These are phyloP conservation scores for Myriosclerotinia duriaeana DNA, from an alignment of 2,329 filamentous ascomycete genomes.

Conservation along the genomic window DNA sequence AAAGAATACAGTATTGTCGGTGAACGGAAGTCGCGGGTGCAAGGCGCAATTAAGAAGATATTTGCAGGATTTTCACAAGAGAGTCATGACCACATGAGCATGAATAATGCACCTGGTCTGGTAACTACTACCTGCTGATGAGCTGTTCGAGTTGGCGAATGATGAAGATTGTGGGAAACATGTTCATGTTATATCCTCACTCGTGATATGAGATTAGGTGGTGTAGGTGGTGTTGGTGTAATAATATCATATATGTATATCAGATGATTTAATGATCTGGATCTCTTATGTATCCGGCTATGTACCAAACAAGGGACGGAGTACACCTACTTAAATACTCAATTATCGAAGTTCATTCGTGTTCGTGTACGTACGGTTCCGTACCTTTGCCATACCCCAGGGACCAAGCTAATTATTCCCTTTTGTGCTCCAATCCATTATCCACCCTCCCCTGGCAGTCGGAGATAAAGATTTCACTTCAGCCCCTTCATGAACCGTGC, in stretches of 20 bases:
- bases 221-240: neutral
- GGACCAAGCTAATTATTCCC: neutral
- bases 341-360: constrained; percentile 2
- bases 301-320: neutral
- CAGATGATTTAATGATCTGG: constrained; percentile 17
- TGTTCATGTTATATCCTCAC: constrained; percentile 3
- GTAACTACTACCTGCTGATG: constrained; percentile 7
- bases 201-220: constrained; percentile 2
- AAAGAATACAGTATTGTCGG: constrained; percentile 11
- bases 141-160: constrained; percentile 6
- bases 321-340: neutral
- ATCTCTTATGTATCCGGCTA: constrained; percentile 2
- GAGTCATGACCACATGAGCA: constrained; percentile 19
- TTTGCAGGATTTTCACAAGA: constrained; percentile 13
- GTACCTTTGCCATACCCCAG: constrained; percentile 7
- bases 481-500: constrained; percentile 22
- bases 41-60: neutral
- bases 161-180: constrained; percentile 8
- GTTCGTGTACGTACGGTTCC: neutral
- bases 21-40: constrained; percentile 18
- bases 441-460: neutral
- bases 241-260: constrained; percentile 13
- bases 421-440: neutral
- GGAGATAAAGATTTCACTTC: constrained; percentile 10
- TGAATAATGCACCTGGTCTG: neutral